Evolutionary conservation across 192 early-diverging fungal genomes (phyloP), one percentile per base, ranked within the genome.

Genomic region (Paraglomus brasilianum): DNA sequence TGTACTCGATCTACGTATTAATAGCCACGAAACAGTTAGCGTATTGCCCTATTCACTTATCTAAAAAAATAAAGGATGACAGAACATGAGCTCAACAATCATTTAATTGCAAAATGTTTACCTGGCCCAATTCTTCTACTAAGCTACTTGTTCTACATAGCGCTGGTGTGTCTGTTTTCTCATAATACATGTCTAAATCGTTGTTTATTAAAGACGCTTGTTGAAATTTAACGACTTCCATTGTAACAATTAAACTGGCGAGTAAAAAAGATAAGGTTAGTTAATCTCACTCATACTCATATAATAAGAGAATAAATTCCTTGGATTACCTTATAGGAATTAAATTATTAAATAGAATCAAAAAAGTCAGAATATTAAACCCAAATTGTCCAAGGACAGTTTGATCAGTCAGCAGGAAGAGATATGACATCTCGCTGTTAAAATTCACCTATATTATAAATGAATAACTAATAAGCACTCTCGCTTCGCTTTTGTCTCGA

Each of bases 301-400:
- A 47, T 8, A n/a, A 5, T 63, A 21, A 44, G 13, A 15, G 10
- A 46, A 5, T 44, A 1, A 63, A 45, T 45, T 5, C 19, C 15
- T 21, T 49, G 4, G 48, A 21, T 70, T 74, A 91, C 87, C 85
- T 91, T 71, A 99, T 92, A 13, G 97, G 97, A 77, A 99, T 99
- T 79, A 99, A 84, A 80, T 95, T 98, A 86, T 99, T 99, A 85
- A 93, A 99, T 49, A 99, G 79, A 82, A 99, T 97, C 76, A 97
- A 88, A 75, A 95, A 99, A 13, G 97, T 99, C 78, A 99, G 77
- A 67, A 98, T 93, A 80, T 94, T 93, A 50, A 82, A 86, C 58
- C 91, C 89, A 76, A 98, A 88, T 74, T 86, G 85, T 66, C 83
- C 43, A 57, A 77, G 14, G 36, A 61, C 59, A 61, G 50, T 65